These are phyloP conservation scores for Ophiobolus disseminans DNA, from an alignment of 2,329 filamentous ascomycete species.

Conservation along the genomic window DNA sequence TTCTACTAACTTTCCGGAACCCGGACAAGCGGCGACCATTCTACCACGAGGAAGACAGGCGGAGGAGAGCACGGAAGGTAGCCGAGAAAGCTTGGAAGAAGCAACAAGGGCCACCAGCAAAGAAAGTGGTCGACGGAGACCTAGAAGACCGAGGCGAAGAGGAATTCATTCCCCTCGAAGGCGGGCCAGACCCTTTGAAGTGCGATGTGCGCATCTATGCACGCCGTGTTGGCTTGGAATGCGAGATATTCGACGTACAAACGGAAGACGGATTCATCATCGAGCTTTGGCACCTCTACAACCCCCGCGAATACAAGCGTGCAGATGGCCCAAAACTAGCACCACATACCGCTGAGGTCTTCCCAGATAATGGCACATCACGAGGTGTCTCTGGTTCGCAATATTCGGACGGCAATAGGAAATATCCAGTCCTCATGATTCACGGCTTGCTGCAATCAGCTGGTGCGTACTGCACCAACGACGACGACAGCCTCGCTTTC, in stretches of 20 bases:
- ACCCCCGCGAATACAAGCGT: conserved; percentile 74
- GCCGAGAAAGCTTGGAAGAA: conserved; percentile 69
- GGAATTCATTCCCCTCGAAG: conserved; percentile 77
- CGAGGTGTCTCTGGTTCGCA: conserved; percentile 32
- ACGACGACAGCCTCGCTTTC: conserved; percentile 88
- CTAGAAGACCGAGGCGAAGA: conserved; percentile 54
- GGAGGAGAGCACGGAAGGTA: conserved; percentile 63
- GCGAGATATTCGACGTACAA: conserved; percentile 82
- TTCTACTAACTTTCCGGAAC: conserved; percentile 65
- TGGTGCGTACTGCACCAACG: conserved; percentile 88
- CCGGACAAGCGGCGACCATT: conserved; percentile 71
- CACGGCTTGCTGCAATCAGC: conserved; percentile 88
- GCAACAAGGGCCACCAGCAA: conserved; percentile 37
- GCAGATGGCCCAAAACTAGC: conserved; percentile 58
- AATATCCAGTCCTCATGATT: conserved; percentile 85
- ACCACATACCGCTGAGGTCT: conserved; percentile 68
- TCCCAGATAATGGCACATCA: conserved; percentile 52
- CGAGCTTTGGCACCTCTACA: conserved; percentile 86
- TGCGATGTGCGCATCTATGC: conserved; percentile 89
- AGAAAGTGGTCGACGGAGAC: conserved; percentile 47
- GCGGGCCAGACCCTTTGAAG: conserved; percentile 77
- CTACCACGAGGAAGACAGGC: conserved; percentile 72
- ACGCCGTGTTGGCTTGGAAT: conserved; percentile 82
- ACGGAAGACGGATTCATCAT: conserved; percentile 95
- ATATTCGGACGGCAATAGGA: conserved; percentile 56